Percentiles rank a stretch among this genome's conserved stretches.
Conservation (phyloP, 2,329 filamentous ascomycete species). For the Mycocentrospora acerina region DNA sequence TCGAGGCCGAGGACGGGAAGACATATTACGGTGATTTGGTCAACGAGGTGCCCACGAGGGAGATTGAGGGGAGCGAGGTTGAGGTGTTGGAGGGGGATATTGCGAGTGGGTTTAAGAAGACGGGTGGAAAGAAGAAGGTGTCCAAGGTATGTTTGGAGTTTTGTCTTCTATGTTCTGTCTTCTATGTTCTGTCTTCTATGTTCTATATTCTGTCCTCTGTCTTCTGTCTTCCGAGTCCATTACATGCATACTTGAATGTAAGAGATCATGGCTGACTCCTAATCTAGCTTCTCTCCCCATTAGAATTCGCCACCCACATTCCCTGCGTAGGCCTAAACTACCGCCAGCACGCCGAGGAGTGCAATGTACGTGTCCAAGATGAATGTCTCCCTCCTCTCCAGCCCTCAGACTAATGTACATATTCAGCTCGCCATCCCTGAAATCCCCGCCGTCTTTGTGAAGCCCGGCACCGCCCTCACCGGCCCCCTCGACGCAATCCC, state of each 20-base stretch:
- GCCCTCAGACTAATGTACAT: background rate
- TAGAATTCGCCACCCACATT: conserved; percentile 32
- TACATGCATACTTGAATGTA: background rate
- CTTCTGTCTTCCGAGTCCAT: no score
- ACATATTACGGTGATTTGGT: conserved; percentile 34
- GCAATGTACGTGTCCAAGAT: conserved; percentile 25
- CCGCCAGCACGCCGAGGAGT: conserved; percentile 36
- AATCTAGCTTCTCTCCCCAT: conserved; percentile 27
- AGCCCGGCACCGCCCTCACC: conserved; percentile 38
- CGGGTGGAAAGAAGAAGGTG: conserved; percentile 25
- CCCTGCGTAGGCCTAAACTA: conserved; percentile 42
- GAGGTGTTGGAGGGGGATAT: conserved; percentile 33
- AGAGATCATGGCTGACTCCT: background rate
- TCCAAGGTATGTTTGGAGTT: conserved; percentile 18
- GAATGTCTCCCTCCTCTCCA: background rate
- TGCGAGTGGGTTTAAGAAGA: conserved; percentile 32
- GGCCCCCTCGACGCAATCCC: conserved; percentile 33
- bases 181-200: background rate
- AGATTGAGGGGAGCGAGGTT: conserved; percentile 34
- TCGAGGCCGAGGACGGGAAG: conserved; percentile 32
- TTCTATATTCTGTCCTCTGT: no score
- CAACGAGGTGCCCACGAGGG: conserved; percentile 28
- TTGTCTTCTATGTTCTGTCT: background rate
- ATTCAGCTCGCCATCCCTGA: conserved; percentile 28
- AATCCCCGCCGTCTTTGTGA: conserved; percentile 39